Evolutionary conservation across 2,329 filamentous ascomycete genomes (phyloP).

Genomic region (Grosmannia clavigera): DNA sequence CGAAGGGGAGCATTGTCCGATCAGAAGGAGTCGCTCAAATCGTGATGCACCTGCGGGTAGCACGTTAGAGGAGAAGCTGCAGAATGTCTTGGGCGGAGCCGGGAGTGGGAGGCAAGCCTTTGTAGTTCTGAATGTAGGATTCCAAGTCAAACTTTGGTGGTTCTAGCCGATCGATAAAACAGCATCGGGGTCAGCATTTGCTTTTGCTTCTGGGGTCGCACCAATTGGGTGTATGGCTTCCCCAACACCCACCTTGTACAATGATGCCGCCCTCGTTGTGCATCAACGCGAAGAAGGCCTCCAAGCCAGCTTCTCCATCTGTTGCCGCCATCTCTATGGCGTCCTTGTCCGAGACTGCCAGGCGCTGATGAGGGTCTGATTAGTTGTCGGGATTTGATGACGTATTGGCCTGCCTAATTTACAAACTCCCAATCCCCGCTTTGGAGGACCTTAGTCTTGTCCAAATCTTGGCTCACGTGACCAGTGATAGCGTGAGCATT

Average conservation of each 20-base stretch:
- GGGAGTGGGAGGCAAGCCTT: conserved; percentile 38
- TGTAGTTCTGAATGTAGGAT: conserved; percentile 81
- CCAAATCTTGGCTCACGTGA: too few species aligned
- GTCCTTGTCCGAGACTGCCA: background rate
- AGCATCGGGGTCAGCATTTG: background rate
- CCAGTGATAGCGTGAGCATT: too few species aligned
- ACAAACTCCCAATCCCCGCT: too few species aligned
- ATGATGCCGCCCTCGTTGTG: conserved; percentile 32
- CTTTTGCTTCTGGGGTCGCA: background rate
- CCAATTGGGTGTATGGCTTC: background rate
- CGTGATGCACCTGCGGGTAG: conserved; percentile 57
- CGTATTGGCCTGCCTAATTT: too few species aligned
- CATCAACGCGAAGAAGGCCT: conserved; percentile 33
- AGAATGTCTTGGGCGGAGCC: background rate
- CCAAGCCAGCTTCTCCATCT: background rate
- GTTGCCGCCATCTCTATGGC: background rate
- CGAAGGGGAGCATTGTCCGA: conserved; percentile 65
- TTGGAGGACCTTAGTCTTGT: too few species aligned
- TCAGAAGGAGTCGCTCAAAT: conserved; percentile 67
- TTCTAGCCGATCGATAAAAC: conserved; percentile 35
- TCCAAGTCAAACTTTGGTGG: conserved; percentile 84
- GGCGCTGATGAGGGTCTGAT: background rate
- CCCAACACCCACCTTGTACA: conserved; percentile 29
- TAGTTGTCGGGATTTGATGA: too few species aligned
- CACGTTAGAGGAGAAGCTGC: background rate